Conservation (phyloP, 805 yeast species). For the Diddensiella transvaalensis region DNA sequence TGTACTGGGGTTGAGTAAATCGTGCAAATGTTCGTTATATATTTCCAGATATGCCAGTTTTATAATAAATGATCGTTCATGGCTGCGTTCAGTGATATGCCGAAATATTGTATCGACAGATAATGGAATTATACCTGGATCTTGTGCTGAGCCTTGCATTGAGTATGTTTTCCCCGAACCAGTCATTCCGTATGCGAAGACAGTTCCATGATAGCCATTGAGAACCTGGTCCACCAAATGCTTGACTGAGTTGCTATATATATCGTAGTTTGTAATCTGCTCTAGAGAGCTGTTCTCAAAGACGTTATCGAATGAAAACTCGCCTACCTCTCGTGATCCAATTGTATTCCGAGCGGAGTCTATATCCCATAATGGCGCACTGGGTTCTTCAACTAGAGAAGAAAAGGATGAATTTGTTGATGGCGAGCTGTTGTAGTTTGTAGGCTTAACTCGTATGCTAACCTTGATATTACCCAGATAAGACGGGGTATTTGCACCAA, state of each 20-base stretch:
- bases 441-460: slow-evolving; percentile 73
- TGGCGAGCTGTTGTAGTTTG: slow-evolving; percentile 5
- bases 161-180: slow-evolving; percentile 89
- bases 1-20: slow-evolving; percentile 51
- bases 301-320: slow-evolving; percentile 75
- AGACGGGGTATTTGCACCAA: neutral
- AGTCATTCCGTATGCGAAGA: slow-evolving; percentile 90
- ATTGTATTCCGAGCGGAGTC: slow-evolving; percentile 41
- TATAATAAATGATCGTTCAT: slow-evolving; percentile 42
- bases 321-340: slow-evolving; percentile 52
- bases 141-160: slow-evolving; percentile 66
- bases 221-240: slow-evolving; percentile 52
- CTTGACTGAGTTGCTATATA: slow-evolving; percentile 55
- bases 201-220: slow-evolving; percentile 51
- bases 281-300: slow-evolving; percentile 47
- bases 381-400: slow-evolving; percentile 17
- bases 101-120: slow-evolving; percentile 61
- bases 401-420: slow-evolving; percentile 4
- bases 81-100: slow-evolving; percentile 33
- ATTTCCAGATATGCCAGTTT: slow-evolving; percentile 76
- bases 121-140: slow-evolving; percentile 69
- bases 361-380: slow-evolving; percentile 40
- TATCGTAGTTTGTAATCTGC: slow-evolving; percentile 46
- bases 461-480: slow-evolving; percentile 75
- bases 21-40: slow-evolving; percentile 82